These are phyloP conservation scores for Clitoria ternatea DNA, from an alignment of 306 rosid genomes.

Conservation along the genomic window DNA sequence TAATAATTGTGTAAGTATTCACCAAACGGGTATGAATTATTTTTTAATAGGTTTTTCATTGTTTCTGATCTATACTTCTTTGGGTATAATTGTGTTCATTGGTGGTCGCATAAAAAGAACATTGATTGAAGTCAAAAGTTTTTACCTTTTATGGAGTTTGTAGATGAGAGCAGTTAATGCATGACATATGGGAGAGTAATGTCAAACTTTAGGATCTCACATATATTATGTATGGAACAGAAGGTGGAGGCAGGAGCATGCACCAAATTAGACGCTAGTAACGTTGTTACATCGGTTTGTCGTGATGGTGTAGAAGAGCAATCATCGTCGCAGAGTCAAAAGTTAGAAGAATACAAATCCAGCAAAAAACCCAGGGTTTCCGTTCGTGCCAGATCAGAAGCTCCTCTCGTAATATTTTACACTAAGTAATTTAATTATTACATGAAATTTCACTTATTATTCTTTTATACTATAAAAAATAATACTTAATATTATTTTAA, in stretches of 20 bases:
- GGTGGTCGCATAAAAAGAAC: too few relatives aligned
- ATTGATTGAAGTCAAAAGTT: not conserved
- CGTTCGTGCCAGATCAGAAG: constrained; percentile 46
- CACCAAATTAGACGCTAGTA: constrained; percentile 13
- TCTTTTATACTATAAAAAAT: too few relatives aligned
- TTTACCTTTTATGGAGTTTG: not conserved
- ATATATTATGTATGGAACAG: constrained; percentile 4
- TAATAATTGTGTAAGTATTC: too few relatives aligned
- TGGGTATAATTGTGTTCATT: too few relatives aligned
- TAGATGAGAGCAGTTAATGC: not conserved
- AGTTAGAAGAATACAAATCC: constrained; percentile 21
- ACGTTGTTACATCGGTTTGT: not conserved
- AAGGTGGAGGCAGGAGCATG: constrained; percentile 11
- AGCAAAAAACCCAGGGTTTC: constrained; percentile 42
- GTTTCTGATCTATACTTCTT: too few relatives aligned
- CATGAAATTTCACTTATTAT: too few relatives aligned
- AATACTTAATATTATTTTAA: too few relatives aligned
- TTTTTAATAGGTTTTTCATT: too few relatives aligned
- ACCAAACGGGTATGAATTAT: too few relatives aligned
- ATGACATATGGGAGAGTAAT: too few relatives aligned
- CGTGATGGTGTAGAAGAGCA: constrained; percentile 14
- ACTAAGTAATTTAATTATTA: not conserved
- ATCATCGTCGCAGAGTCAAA: constrained; percentile 32
- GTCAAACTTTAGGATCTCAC: too few relatives aligned
- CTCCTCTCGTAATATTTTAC: constrained; percentile 28